These are phyloP conservation scores for Colletotrichum zoysiae DNA, from an alignment of 2,329 filamentous ascomycete genomes.

Conservation along the genomic window DNA sequence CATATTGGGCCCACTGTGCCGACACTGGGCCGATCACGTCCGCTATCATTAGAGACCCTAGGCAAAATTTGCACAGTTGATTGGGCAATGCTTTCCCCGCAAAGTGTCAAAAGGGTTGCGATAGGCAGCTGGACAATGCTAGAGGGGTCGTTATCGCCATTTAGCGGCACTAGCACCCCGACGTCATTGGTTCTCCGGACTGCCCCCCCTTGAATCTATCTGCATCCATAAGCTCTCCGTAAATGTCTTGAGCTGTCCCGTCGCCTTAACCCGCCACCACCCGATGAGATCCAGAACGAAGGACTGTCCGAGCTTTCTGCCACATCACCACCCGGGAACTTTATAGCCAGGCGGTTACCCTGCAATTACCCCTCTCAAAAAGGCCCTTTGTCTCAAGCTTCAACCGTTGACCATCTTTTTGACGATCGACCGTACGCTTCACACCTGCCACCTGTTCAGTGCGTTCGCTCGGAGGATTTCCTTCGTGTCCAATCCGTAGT, in stretches of 20 bases:
- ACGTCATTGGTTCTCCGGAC: conserved; percentile 32
- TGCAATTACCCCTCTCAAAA: neutral
- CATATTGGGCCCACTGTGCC: conserved; percentile 3
- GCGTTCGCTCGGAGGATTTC: neutral
- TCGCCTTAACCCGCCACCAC: conserved; percentile 36
- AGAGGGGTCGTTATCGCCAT: conserved; percentile 15
- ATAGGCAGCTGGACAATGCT: conserved; percentile 21
- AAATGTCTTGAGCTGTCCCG: conserved; percentile 2
- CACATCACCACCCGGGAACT: conserved; percentile 19
- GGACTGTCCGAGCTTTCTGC: conserved; percentile 22
- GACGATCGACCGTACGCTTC: conserved; percentile 3
- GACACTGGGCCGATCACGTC: conserved; percentile 25
- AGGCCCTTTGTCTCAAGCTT: neutral
- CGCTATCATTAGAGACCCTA: conserved; percentile 7
- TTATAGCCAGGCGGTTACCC: conserved; percentile 31
- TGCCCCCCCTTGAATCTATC: neutral
- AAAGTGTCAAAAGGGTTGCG: conserved; percentile 12
- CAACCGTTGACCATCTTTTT: neutral
- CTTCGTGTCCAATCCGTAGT: neutral
- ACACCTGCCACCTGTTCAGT: neutral
- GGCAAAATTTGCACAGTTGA: conserved; percentile 23
- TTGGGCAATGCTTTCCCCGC: conserved; percentile 31
- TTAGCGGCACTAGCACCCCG: conserved; percentile 2
- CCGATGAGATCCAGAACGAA: conserved; percentile 27
- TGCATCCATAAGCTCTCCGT: conserved; percentile 27